Evolutionary conservation across 2,329 filamentous ascomycete species (phyloP).

Genomic region (Volutella citrinella): DNA sequence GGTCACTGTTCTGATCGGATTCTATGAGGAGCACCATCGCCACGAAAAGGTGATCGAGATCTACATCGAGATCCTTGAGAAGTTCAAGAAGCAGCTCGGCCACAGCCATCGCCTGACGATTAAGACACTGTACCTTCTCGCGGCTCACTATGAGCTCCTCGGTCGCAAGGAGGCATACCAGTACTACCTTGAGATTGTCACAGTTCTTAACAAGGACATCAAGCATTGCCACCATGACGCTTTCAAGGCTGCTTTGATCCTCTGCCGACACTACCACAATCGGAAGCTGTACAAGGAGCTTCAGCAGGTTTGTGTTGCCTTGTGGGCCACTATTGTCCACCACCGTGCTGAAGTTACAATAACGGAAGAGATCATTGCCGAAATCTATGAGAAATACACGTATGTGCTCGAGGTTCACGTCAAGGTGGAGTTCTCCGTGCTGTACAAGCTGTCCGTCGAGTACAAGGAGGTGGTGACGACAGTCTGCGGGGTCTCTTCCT

Average conservation of each 20-base stretch:
- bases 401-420: constrained; percentile 43
- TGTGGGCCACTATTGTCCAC: constrained; percentile 41
- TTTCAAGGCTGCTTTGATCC: constrained; percentile 42
- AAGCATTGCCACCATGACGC: constrained; percentile 38
- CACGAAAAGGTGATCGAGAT: constrained; percentile 37
- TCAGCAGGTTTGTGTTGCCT: constrained; percentile 39
- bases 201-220: constrained; percentile 27
- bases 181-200: constrained; percentile 37
- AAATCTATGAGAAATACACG: constrained; percentile 44
- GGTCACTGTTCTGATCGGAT: constrained; percentile 28
- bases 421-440: constrained; percentile 37
- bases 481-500: constrained; percentile 29
- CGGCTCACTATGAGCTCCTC: constrained; percentile 18
- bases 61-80: constrained; percentile 31
- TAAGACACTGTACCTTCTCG: constrained; percentile 29
- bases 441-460: constrained; percentile 44
- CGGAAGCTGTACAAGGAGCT: constrained; percentile 43
- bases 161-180: constrained; percentile 31
- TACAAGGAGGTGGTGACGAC: constrained; percentile 45
- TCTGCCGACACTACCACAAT: constrained; percentile 43
- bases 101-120: constrained; percentile 32
- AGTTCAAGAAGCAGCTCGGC: constrained; percentile 26
- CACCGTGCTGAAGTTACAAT: constrained; percentile 34
- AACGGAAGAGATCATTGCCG: constrained; percentile 38
- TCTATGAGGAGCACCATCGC: constrained; percentile 33